Evolutionary conservation across 2,329 filamentous ascomycete genomes (phyloP), one percentile per base, ranked within the genome.

Genomic region (Alternaria angustiovoidea): DNA sequence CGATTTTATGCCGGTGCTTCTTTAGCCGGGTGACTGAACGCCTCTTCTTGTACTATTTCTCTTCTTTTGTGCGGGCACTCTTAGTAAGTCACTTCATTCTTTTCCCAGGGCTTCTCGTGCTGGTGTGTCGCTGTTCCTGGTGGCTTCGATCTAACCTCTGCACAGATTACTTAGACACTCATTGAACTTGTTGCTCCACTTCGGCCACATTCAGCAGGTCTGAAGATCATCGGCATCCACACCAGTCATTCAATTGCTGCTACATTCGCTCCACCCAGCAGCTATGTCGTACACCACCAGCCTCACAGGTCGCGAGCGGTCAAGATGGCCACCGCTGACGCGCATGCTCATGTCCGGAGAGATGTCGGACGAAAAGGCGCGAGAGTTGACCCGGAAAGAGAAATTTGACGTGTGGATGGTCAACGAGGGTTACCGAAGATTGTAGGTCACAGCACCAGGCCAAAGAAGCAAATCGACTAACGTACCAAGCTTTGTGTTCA

Each of bases 381-480:
- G 88, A 75, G 85, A 89, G 57, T 81, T 94, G 69, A 88, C 87
- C 24, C 79, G 86, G 64, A 86, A 87, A 73, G 90, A 94, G 77
- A 90, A 87, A 75, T 90, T 94, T 74, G 90, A 94, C 78, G 84
- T 89, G 67, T 95, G 92, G 92, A 94, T 95, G 91, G 90, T 94
- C 63, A 94, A 94, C 76, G 92, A 94, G 76, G 92, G 92, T 62
- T 93, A 93, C 77, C 86, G 91, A 75, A 85, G 91, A 87, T 85
- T 94, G 88, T 93, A 84, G 58, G 89, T 86, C 12, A 11, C 20
- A n/a, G 24, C 7, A 8, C 12, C 34, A 14, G n/a, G 30, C 14
- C 1, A 11, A 16, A 22, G 2, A 20, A 36, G 26, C 44, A 36
- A 34, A 22, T n/a, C 36, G 53, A 60, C 75, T 80, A 75, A 80